A percentile compares a stretch with the other conserved stretches of the same genome.
phyloP scores from a whole-genome alignment of 2,329 filamentous ascomycete genomes.

The Fusarium mundagurra region DNA sequence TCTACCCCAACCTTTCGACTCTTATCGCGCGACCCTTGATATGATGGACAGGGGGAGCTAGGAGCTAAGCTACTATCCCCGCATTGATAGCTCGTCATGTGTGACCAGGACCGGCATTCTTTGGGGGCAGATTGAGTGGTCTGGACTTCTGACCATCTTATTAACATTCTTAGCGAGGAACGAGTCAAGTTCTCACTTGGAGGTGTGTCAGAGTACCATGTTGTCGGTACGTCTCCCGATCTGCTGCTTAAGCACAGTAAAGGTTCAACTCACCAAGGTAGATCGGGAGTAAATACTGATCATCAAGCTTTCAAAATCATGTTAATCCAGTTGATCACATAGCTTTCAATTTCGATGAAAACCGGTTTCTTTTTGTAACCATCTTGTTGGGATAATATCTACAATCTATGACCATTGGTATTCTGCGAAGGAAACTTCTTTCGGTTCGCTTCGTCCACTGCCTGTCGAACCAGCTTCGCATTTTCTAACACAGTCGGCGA shows the following conservation, averaged over 20 bases:
- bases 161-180: neutral
- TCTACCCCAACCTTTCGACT: slow-evolving; percentile 3
- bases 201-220: neutral
- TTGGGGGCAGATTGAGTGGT: neutral
- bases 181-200: neutral
- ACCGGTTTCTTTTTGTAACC: neutral
- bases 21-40: neutral
- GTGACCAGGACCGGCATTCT: neutral
- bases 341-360: neutral
- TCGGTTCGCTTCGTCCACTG: neutral
- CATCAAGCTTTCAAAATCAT: neutral
- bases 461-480: neutral
- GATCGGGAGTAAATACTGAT: too few relatives aligned
- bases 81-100: slow-evolving; percentile 1
- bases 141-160: neutral
- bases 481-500: neutral
- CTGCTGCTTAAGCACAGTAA: neutral
- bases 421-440: neutral
- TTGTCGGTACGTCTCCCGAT: neutral
- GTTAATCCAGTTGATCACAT: fast-evolving
- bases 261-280: neutral
- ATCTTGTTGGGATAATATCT: neutral
- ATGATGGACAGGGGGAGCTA: neutral
- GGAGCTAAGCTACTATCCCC: neutral
- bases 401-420: neutral